Evolutionary conservation across 208 protist species (phyloP).

Genomic region (Trypanosoma boissoni): DNA sequence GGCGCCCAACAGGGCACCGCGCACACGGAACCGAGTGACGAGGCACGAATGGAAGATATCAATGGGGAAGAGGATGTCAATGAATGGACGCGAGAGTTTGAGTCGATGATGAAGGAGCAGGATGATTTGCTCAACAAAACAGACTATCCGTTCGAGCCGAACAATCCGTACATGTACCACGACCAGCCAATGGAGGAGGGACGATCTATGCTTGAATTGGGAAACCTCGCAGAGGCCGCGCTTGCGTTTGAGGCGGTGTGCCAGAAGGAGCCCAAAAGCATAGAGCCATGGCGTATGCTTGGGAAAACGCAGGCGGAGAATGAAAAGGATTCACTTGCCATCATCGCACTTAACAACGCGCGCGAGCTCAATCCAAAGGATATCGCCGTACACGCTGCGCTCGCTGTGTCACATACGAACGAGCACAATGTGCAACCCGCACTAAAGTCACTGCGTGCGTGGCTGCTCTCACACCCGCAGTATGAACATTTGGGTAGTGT

Average conservation of each 20-base stretch:
- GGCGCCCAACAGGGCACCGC: background rate
- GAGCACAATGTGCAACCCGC: slow-evolving; percentile 71
- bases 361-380: slow-evolving; percentile 62
- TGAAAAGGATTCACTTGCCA: slow-evolving; percentile 87
- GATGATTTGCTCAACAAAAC: slow-evolving; percentile 52
- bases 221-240: slow-evolving; percentile 81
- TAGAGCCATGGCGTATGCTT: slow-evolving; percentile 76
- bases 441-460: slow-evolving; percentile 70
- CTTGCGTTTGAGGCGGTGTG: slow-evolving; percentile 89
- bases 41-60: slow-evolving; percentile 16
- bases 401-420: slow-evolving; percentile 87
- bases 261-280: slow-evolving; percentile 61
- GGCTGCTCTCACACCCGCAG: slow-evolving; percentile 73
- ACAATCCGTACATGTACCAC: slow-evolving; percentile 85
- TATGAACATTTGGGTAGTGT: slow-evolving; percentile 76
- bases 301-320: slow-evolving; percentile 87
- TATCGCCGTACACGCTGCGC: slow-evolving; percentile 65
- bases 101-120: slow-evolving; percentile 52
- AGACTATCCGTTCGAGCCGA: slow-evolving; percentile 87
- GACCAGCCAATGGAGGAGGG: slow-evolving; percentile 76
- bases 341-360: slow-evolving; percentile 83
- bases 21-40: slow-evolving; percentile 4
- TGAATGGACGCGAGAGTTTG: slow-evolving; percentile 79
- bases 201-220: slow-evolving; percentile 61
- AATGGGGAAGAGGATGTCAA: slow-evolving; percentile 38